These are phyloP conservation scores for Naganishia kalamii DNA, from an alignment of 768 basidiomycete genomes.

Conservation along the genomic window DNA sequence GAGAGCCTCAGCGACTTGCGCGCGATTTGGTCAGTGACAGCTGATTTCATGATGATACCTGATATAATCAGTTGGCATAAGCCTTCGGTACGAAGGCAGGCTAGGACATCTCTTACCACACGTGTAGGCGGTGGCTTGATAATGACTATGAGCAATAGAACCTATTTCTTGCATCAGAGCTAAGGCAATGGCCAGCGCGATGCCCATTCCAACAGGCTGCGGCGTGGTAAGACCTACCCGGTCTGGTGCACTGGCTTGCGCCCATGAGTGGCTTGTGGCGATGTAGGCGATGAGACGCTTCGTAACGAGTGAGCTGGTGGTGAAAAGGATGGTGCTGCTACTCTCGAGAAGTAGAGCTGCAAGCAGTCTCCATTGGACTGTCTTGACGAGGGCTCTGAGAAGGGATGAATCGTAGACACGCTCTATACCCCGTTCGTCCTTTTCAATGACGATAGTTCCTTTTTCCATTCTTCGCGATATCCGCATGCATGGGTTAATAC, in stretches of 20 bases:
- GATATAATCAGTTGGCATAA: no score
- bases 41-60: constrained; percentile 23
- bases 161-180: constrained; percentile 57
- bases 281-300: constrained; percentile 54
- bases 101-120: background rate
- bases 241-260: constrained; percentile 12
- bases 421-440: background rate
- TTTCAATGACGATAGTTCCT: background rate
- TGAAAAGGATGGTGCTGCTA: background rate
- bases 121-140: background rate
- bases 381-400: background rate
- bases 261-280: constrained; percentile 46
- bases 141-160: background rate
- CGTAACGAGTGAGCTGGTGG: constrained; percentile 43
- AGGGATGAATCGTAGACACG: background rate
- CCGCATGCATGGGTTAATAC: background rate
- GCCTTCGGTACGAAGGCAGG: background rate
- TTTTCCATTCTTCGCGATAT: background rate
- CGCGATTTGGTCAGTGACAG: constrained; percentile 53
- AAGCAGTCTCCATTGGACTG: background rate
- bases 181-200: constrained; percentile 57
- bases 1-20: constrained; percentile 65
- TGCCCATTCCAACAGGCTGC: constrained; percentile 57
- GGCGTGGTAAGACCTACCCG: constrained; percentile 35
- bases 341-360: background rate